Base-by-base conservation (phyloP, 805 yeast genomes). In the Candida ulmi region DNA sequence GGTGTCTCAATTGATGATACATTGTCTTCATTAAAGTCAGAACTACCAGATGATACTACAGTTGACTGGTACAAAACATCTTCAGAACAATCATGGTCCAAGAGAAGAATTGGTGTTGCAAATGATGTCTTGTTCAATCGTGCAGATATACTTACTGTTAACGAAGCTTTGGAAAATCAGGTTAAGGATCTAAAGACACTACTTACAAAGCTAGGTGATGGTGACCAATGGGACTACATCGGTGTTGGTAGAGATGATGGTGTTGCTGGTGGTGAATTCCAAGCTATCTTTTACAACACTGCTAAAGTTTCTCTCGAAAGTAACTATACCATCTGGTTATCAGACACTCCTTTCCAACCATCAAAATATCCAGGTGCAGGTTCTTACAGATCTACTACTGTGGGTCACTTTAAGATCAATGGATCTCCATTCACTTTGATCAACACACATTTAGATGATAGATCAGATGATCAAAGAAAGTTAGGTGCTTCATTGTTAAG, bases 221-320 rank as follows among this genome's bases (percentile, higher is more conserved):
- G 37, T n/a, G 38, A 27, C 5, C 3, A 17, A 23, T 47, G 51
- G 51, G 50, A 52, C 11, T 71, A 65, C 57, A 51, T 58, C 21
- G 75, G 76, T 17, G 65, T 69, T 25, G 74, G 74, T 3, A 57
- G 75, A 50, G 71, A 67, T 40, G 71, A 71, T 51, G 75, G 75
- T 11, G 43, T 44, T 5, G 49, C 48, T 9, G 46, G 48, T 5
- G 74, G 76, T 17, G 76, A 71, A 41, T 68, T 53, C 38, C 62
- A 69, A 33, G 73, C 74, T 1, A 58, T 71, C 18, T 58, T 62
- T 36, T 68, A 64, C 47, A 56, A 65, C 30, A 51, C 54, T 9
- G 36, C 47, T 0, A 55, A 49, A 13, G 55, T 69, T 51, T 42
- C 51, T 19, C 42, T 69, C 30, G 25, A 60, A 3, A 50, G 55